Base-by-base conservation (phyloP, 768 basidiomycete species). In the Panaeolus cyanescens region DNA sequence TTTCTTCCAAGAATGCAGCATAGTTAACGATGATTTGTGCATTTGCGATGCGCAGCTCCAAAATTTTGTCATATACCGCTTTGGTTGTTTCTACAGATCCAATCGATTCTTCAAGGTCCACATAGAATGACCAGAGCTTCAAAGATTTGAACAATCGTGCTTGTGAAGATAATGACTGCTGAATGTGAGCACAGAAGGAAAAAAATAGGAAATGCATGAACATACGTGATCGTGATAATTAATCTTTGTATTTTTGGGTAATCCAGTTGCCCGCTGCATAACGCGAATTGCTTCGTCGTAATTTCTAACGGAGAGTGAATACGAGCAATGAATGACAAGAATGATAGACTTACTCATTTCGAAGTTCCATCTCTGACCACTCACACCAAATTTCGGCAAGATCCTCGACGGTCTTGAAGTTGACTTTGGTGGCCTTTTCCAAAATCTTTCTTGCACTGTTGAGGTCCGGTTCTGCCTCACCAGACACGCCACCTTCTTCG, bases 351-450 rank as follows among this genome's bases (percentile, higher is more conserved):
- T 77, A 96, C 96, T 96, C 96, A 55, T 95, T 90, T 40, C 96
- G 87, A 55, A 99, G 82, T 72, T 99, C 97, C 90, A 99, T 88
- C 76, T 99, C 97, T 6, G 97, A 88, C 96, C 97, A 99, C 76
- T 99, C 97, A 69, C 96, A 98, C 97, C 97, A 99, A 13, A 98
- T 85, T 73, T 99, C 97, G 0, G 97, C 97, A 22, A 99, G 82
- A 68, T 99, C 97, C 71, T 99, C 96, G 9, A 99, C 96, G n/a
- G 86, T 82, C 75, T 90, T 93, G 81, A 95, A 98, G 70, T 91
- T 92, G 39, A 97, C 88, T 67, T 92, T 93, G 3, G 91, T 91
- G 4, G 87, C 96, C 74, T 93, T 96, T 71, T 98, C 95, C 33
- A 99, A 77, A 30, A 99, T 91, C 77, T 96, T 96, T 39, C 96